phyloP scores from a whole-genome alignment of 257 asterid species.

The Voacanga thouarsii region DNA sequence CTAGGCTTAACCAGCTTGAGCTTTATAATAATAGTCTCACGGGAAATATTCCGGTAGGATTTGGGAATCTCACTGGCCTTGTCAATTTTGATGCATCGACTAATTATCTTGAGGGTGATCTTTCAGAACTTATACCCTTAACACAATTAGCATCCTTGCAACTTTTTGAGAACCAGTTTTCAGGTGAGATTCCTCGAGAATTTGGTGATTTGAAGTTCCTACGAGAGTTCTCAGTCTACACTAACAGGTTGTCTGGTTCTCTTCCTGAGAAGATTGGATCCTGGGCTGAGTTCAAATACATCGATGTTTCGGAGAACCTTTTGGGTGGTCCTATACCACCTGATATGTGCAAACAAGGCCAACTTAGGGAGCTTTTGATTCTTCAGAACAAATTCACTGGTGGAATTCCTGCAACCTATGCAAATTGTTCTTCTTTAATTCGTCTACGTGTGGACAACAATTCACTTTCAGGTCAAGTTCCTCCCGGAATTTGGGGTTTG shows the following conservation, averaged over 20 bases:
- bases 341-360: conserved; percentile 42
- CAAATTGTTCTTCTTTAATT: conserved; percentile 27
- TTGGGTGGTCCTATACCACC: conserved; percentile 42
- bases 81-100: conserved; percentile 30
- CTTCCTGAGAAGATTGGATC: conserved; percentile 44
- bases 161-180: conserved; percentile 38
- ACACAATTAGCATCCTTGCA: conserved; percentile 29
- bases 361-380: conserved; percentile 26
- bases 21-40: conserved; percentile 34
- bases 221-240: conserved; percentile 29
- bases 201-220: conserved; percentile 39
- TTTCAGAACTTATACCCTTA: conserved; percentile 35
- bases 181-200: conserved; percentile 41
- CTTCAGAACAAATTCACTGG: conserved; percentile 42
- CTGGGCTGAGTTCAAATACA: conserved; percentile 29
- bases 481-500: conserved; percentile 40
- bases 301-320: conserved; percentile 41
- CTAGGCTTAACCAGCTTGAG: conserved; percentile 36
- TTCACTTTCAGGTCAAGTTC: conserved; percentile 41
- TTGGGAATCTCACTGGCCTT: conserved; percentile 36
- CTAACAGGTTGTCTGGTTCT: conserved; percentile 32
- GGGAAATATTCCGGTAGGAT: conserved; percentile 35
- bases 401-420: conserved; percentile 38
- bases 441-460: conserved; percentile 37
- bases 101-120: conserved; percentile 36